Conservation (phyloP, 2,329 filamentous ascomycete species). For the Hymenoscyphus repandus region DNA sequence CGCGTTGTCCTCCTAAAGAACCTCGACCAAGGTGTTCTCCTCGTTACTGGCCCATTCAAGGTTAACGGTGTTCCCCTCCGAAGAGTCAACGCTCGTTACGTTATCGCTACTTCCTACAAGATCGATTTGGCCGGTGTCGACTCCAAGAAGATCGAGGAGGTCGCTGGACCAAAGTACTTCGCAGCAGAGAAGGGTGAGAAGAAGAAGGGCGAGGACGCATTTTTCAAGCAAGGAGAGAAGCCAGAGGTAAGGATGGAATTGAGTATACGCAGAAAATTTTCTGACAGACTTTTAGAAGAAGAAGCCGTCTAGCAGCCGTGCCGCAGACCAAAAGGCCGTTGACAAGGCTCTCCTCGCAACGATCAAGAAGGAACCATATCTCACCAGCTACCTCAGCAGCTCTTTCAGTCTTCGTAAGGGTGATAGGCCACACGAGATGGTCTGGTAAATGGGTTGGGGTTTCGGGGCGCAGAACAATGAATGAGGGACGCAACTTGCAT, state of each 20-base stretch:
- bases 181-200: conserved; percentile 89
- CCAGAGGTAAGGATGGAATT: conserved; percentile 64
- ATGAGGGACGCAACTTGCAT: conserved; percentile 52
- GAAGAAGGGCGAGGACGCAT: conserved; percentile 96
- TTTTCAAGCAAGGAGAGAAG: conserved; percentile 99
- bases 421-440: conserved; percentile 99
- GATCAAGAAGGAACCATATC: conserved; percentile 98
- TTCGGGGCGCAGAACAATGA: conserved; percentile 34
- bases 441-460: conserved; percentile 66
- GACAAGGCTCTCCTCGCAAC: conserved; percentile 92
- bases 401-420: conserved; percentile 99
- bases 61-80: conserved; percentile 98
- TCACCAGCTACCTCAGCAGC: conserved; percentile 87
- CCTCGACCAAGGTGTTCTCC: conserved; percentile 94
- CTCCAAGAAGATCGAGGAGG: conserved; percentile 79
- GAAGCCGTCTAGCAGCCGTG: conserved; percentile 84
- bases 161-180: conserved; percentile 81
- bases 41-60: conserved; percentile 99
- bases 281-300: conserved; percentile 70
- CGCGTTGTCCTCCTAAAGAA: conserved; percentile 98
- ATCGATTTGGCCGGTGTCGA: conserved; percentile 83
- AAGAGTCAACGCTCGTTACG: conserved; percentile 88
- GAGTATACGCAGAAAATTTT: background rate
- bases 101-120: conserved; percentile 84
- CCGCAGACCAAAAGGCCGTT: conserved; percentile 95